Percentiles rank a stretch among this genome's conserved stretches.
phyloP scores from a whole-genome alignment of 768 basidiomycete genomes.

The Boletus vinaceobasis region DNA sequence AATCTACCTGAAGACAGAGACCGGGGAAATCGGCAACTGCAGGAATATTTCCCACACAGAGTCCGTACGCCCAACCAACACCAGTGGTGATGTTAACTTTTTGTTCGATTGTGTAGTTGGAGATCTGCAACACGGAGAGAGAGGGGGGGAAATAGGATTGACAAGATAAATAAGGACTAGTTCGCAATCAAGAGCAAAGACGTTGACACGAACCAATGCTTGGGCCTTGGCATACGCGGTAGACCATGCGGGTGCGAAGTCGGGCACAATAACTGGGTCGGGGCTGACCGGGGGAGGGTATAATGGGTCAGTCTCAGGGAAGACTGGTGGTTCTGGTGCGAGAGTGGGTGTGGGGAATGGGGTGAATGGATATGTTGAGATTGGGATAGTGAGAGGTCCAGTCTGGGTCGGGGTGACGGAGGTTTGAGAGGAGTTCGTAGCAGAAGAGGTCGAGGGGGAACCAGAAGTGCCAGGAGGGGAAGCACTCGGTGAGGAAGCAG shows the following conservation, averaged over 20 bases:
- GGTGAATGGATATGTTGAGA: conserved; percentile 45
- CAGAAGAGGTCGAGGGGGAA: conserved; percentile 9
- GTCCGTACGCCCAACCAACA: conserved; percentile 47
- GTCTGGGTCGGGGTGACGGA: conserved; percentile 13
- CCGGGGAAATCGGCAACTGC: conserved; percentile 56
- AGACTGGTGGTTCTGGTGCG: conserved; percentile 49
- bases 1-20: conserved; percentile 62
- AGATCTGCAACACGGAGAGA: conserved; percentile 40
- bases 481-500: neutral
- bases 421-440: conserved; percentile 5
- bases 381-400: conserved; percentile 34
- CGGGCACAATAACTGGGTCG: conserved; percentile 38
- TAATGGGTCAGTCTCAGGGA: conserved; percentile 51
- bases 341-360: conserved; percentile 63
- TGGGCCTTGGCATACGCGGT: conserved; percentile 58
- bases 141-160: neutral
- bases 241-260: conserved; percentile 54
- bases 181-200: neutral
- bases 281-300: conserved; percentile 52
- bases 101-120: conserved; percentile 53
- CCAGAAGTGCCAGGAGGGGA: neutral
- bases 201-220: conserved; percentile 39
- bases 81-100: conserved; percentile 67
- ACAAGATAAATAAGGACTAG: neutral
- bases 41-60: conserved; percentile 70